Evolutionary conservation across 2,329 filamentous ascomycete genomes (phyloP).

Genomic region (Calonectria henricotiae): DNA sequence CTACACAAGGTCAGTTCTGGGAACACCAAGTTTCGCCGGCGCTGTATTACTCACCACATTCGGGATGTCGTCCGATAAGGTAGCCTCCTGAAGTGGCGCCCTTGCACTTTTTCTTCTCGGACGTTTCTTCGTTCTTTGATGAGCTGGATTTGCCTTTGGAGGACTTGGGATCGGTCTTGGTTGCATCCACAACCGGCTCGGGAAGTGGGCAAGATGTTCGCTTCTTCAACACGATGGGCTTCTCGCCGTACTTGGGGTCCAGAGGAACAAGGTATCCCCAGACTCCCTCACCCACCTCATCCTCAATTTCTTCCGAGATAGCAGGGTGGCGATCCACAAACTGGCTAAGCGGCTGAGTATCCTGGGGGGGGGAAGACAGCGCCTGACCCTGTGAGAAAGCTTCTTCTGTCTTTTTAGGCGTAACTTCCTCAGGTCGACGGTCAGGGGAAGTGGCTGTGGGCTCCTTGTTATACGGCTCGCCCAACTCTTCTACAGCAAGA

Average conservation of each 20-base stretch:
- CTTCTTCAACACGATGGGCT: conserved; percentile 81
- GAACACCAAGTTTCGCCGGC: neutral
- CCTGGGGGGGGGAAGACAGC: conserved; percentile 77
- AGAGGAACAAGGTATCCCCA: conserved; percentile 96
- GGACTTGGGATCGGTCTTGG: conserved; percentile 59
- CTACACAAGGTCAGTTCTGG: conserved; percentile 54
- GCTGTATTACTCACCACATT: conserved; percentile 81
- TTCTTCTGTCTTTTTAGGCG: conserved; percentile 68
- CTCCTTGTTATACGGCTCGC: conserved; percentile 74
- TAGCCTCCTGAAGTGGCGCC: conserved; percentile 85
- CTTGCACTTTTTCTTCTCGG: conserved; percentile 75
- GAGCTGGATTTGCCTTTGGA: conserved; percentile 66
- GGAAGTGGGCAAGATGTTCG: conserved; percentile 79
- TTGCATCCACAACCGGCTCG: conserved; percentile 59
- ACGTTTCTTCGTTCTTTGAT: conserved; percentile 72
- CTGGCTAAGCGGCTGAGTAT: conserved; percentile 76
- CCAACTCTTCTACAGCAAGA: conserved; percentile 70
- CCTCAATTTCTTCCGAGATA: conserved; percentile 86
- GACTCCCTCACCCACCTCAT: conserved; percentile 87
- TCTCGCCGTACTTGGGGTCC: conserved; percentile 78
- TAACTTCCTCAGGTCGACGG: conserved; percentile 70
- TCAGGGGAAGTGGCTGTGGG: conserved; percentile 80
- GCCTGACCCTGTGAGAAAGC: conserved; percentile 63
- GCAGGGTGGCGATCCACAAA: conserved; percentile 81
- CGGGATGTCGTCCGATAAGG: conserved; percentile 91